Evolutionary conservation across 176 grass and related monocot genomes (phyloP).

Genomic region (Aechmea fasciata): DNA sequence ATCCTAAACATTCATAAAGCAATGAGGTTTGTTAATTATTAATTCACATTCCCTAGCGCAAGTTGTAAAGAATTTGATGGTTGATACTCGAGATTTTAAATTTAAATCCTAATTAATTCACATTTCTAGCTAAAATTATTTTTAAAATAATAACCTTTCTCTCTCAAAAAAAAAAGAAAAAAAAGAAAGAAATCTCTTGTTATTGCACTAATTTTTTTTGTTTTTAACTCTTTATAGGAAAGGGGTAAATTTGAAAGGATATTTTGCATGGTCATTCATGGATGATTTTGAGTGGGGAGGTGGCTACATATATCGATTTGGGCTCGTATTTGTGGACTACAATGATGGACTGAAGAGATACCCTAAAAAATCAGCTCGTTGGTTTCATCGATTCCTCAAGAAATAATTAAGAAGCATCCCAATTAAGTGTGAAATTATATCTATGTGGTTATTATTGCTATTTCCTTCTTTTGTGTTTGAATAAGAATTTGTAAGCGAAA

Average conservation of each 20-base stretch:
- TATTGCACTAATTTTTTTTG: background rate
- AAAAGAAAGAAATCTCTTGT: too few relatives aligned
- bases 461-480: too few relatives aligned
- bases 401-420: constrained; percentile 4
- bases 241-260: constrained; percentile 53
- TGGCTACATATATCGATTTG: constrained; percentile 48
- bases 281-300: constrained; percentile 48
- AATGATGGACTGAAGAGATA: constrained; percentile 33
- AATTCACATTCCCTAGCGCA: background rate
- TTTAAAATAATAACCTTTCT: too few relatives aligned
- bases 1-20: constrained; percentile 28
- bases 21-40: constrained; percentile 36
- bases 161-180: too few relatives aligned
- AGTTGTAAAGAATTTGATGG: too few relatives aligned
- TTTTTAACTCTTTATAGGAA: constrained; percentile 17
- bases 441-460: too few relatives aligned
- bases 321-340: constrained; percentile 50
- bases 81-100: too few relatives aligned
- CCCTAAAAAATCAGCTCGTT: constrained; percentile 38
- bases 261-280: constrained; percentile 51
- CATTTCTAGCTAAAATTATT: too few relatives aligned
- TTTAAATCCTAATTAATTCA: too few relatives aligned
- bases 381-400: constrained; percentile 47
- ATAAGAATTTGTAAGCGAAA: too few relatives aligned
- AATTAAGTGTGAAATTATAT: background rate